These are phyloP conservation scores for Aureobasidium melanogenum DNA, from an alignment of 2,329 filamentous ascomycete species.

Conservation along the genomic window DNA sequence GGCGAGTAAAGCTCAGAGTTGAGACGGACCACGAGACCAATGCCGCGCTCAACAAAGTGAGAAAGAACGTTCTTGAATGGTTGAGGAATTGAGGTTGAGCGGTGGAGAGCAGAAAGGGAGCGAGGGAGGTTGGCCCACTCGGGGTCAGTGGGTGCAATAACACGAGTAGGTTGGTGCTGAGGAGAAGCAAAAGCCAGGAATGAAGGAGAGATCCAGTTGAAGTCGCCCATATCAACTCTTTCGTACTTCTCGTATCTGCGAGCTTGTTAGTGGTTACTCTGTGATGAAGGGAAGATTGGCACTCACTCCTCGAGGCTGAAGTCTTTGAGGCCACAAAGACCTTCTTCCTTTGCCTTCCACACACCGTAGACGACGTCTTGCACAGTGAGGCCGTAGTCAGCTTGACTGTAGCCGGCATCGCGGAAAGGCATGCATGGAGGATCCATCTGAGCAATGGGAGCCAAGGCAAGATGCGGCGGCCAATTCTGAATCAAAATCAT, in stretches of 20 bases:
- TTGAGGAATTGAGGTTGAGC: conserved; percentile 57
- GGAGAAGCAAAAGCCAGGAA: conserved; percentile 97
- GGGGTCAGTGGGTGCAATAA: conserved; percentile 64
- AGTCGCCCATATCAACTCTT: conserved; percentile 94
- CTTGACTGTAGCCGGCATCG: conserved; percentile 96
- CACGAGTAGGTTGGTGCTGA: conserved; percentile 67
- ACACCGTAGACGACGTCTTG: conserved; percentile 98
- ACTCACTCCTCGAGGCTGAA: conserved; percentile 84
- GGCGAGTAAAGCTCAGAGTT: conserved; percentile 95
- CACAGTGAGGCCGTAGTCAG: conserved; percentile 89
- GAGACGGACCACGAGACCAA: conserved; percentile 86
- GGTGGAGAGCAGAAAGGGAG: conserved; percentile 62
- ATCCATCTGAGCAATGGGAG: conserved; percentile 92
- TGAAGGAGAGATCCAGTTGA: conserved; percentile 96
- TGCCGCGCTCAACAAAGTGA: conserved; percentile 79
- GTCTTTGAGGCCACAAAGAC: conserved; percentile 80
- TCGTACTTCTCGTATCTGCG: conserved; percentile 80
- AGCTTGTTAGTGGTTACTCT: not conserved
- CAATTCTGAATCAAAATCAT: conserved; percentile 98
- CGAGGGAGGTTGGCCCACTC: conserved; percentile 67
- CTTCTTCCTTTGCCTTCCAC: conserved; percentile 97
- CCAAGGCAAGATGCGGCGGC: conserved; percentile 90
- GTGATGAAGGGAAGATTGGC: not conserved
- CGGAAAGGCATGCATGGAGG: conserved; percentile 98
- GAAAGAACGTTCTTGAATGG: conserved; percentile 94